Base-by-base conservation (phyloP, 208 protist genomes). In the Trypanosomatidae sp. region DNA sequence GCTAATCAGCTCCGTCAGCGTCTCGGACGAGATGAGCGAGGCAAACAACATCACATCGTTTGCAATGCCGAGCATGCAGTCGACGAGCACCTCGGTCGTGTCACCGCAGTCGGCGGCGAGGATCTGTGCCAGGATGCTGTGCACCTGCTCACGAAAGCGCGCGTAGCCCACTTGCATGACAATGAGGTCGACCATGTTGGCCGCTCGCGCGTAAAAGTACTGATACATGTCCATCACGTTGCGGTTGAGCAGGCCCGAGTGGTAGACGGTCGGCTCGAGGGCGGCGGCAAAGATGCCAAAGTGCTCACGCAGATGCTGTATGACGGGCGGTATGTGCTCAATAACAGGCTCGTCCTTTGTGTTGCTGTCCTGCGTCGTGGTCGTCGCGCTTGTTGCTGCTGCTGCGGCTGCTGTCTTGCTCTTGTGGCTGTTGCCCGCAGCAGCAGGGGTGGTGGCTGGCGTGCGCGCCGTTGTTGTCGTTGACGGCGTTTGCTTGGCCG, bases 251-350 rank as follows among this genome's bases (percentile, higher is more conserved):
- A 68, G 48, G 6, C 74, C 79, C 18, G 47, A 62, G 43, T 65
- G 70, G 33, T 71, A 88, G 20, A 79, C 66, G 53, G 66, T 64
- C 3, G 58, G 53, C 56, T 75, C 68, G 25, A 88, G 61, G 1
- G 63, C 51, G 24, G 59, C 46, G 11, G 73, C 53, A 38, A 85
- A 33, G 2, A 67, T 32, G 38, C 71, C 70, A 48, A 88, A 88
- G 41, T 73, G 66, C 39, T 75, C 55, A 5, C 61, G 64, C 16
- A 88, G 58, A 33, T 88, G 67, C 43, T 38, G 41, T 35, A 88
- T 53, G 7, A 66, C 56, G 4, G 23, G 41, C 21, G 72, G 68
- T 30, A 57, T 53, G 42, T 65, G 47, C 32, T 58, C 61, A 15
- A n/a, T 53, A 28, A 19, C 25, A n/a, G 41, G 40, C 26, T 44